Percentiles rank a stretch among this genome's conserved stretches.
These are phyloP conservation scores for Isabelozyma rhagii DNA, from an alignment of 805 yeast genomes.

Conservation along the genomic window DNA sequence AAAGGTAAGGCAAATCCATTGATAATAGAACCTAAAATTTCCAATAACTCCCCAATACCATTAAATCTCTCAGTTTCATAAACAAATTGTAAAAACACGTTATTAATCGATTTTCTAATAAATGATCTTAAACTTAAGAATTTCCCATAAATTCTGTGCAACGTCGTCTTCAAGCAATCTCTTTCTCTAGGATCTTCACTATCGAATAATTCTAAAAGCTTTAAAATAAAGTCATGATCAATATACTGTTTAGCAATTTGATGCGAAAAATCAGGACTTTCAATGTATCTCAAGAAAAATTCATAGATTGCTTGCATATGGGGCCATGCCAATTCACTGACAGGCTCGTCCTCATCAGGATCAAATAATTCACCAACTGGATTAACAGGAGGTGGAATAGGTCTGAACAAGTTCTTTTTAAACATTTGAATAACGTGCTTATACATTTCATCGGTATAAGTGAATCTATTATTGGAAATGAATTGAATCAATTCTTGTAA, in stretches of 20 bases:
- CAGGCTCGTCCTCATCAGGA: slow-evolving; percentile 99
- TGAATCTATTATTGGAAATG: slow-evolving; percentile 75
- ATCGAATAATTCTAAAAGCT: slow-evolving; percentile 84
- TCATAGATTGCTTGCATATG: slow-evolving; percentile 98
- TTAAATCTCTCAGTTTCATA: slow-evolving; percentile 96
- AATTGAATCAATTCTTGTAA: slow-evolving; percentile 87
- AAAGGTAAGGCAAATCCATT: slow-evolving; percentile 97
- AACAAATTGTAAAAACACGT: slow-evolving; percentile 87
- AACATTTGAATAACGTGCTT: slow-evolving; percentile 87
- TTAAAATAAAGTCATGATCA: slow-evolving; percentile 84
- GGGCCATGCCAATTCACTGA: slow-evolving; percentile 95
- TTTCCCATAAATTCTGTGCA: slow-evolving; percentile 95
- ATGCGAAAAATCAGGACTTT: slow-evolving; percentile 91
- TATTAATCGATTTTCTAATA: slow-evolving; percentile 85
- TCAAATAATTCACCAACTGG: slow-evolving; percentile 95
- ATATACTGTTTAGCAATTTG: slow-evolving; percentile 90
- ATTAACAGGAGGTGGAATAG: slow-evolving; percentile 97
- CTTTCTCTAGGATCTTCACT: slow-evolving; percentile 96
- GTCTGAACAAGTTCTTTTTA: slow-evolving; percentile 82
- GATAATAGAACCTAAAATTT: slow-evolving; percentile 92
- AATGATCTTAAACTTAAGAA: slow-evolving; percentile 85
- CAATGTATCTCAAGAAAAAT: slow-evolving; percentile 87
- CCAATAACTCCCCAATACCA: slow-evolving; percentile 92
- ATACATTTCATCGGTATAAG: slow-evolving; percentile 89
- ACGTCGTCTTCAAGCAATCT: slow-evolving; percentile 89